Percentiles rank a stretch among this genome's conserved stretches.
Conservation (phyloP, 106 monocot species). For the Phalaenopsis aphrodite region DNA sequence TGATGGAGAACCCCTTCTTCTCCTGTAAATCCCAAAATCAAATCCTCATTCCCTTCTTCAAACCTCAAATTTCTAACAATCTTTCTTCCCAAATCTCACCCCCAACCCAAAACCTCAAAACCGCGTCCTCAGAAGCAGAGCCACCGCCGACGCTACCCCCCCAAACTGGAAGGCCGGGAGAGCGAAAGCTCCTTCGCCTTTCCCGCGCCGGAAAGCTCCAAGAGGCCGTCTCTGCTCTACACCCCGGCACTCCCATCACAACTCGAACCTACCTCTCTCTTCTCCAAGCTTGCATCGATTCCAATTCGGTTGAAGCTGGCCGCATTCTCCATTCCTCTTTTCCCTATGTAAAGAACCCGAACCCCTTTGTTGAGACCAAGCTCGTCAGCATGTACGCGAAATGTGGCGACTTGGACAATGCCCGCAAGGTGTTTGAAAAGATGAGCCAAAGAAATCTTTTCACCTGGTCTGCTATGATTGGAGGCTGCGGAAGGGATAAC, state of each 20-base stretch:
- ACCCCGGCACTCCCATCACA: slow-evolving; percentile 22
- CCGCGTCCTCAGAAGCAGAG: background rate
- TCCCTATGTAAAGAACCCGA: slow-evolving; percentile 15
- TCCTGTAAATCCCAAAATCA: slow-evolving; percentile 10
- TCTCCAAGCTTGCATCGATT: slow-evolving; percentile 75
- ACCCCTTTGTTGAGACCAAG: slow-evolving; percentile 57
- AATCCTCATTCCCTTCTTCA: slow-evolving; percentile 7
- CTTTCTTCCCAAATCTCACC: slow-evolving; percentile 7
- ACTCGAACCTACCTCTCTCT: slow-evolving; percentile 47
- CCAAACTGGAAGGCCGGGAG: slow-evolving; percentile 1
- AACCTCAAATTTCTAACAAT: slow-evolving; percentile 2
- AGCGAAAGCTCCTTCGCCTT: slow-evolving; percentile 15
- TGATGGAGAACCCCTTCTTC: slow-evolving; percentile 18
- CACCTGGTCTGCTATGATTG: slow-evolving; percentile 76
- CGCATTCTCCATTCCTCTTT: slow-evolving; percentile 53
- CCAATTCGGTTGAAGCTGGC: slow-evolving; percentile 47
- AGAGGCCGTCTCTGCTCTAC: slow-evolving; percentile 50
- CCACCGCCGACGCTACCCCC: background rate
- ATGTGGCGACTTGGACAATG: slow-evolving; percentile 64
- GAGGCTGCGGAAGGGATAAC: slow-evolving; percentile 45
- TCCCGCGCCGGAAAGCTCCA: slow-evolving; percentile 34
- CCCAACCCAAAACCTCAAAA: background rate
- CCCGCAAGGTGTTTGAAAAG: slow-evolving; percentile 63
- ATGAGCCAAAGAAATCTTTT: slow-evolving; percentile 64
- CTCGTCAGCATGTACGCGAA: slow-evolving; percentile 88